Percentiles rank a stretch among this genome's conserved stretches.
phyloP scores from a whole-genome alignment of 2,329 filamentous ascomycete genomes.

The Talaromyces rugulosus region DNA sequence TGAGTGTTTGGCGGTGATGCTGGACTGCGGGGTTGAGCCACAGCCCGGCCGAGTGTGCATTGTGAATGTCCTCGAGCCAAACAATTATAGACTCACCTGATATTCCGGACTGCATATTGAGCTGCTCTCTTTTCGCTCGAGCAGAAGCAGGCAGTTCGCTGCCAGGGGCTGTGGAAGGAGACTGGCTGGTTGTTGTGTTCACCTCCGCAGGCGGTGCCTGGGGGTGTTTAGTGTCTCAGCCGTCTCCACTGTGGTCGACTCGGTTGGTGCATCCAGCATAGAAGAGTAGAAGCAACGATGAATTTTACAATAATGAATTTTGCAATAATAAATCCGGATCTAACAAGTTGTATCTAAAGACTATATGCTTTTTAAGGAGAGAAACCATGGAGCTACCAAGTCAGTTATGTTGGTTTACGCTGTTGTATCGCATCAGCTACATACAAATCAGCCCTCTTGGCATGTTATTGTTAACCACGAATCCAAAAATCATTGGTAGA shows the following conservation, averaged over 20 bases:
- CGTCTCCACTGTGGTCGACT: not conserved
- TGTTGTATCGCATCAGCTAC: too few relatives aligned
- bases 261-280: not conserved
- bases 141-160: not conserved
- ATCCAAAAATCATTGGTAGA: not conserved
- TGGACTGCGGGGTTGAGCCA: constrained; percentile 6
- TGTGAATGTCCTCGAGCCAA: not conserved
- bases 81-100: constrained; percentile 29
- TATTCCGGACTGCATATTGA: constrained; percentile 48
- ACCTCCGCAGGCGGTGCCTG: not conserved
- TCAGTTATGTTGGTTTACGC: not conserved
- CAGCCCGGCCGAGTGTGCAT: not conserved
- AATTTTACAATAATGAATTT: not conserved
- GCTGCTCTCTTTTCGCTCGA: not conserved
- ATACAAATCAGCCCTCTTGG: too few relatives aligned
- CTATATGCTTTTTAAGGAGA: not conserved
- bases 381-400: too few relatives aligned
- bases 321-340: not conserved
- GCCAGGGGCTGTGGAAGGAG: not conserved
- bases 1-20: not conserved
- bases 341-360: not conserved
- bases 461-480: too few relatives aligned
- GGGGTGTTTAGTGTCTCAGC: not conserved
- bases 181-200: not conserved
- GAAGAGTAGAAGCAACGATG: not conserved